Conservation (phyloP, 2,329 filamentous ascomycete species). For the Ophiostoma sp. region DNA sequence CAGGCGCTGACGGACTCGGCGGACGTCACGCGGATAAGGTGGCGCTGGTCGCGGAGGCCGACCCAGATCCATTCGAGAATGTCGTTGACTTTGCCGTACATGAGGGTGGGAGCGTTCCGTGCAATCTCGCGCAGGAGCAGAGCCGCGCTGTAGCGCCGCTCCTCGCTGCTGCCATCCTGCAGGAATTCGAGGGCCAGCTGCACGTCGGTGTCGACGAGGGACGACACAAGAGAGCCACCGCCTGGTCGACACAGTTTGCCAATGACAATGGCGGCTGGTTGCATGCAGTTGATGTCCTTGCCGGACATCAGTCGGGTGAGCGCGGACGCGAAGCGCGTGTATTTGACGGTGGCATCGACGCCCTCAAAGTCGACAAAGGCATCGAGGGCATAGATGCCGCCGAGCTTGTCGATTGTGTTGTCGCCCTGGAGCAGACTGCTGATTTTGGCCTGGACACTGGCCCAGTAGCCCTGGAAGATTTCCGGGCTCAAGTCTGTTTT, state of each 20-base stretch:
- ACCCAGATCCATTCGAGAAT: slow-evolving; percentile 97
- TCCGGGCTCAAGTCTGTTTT: slow-evolving; percentile 73
- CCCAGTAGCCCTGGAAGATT: slow-evolving; percentile 66
- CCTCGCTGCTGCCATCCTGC: slow-evolving; percentile 91
- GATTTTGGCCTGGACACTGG: slow-evolving; percentile 57
- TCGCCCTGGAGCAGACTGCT: slow-evolving; percentile 74
- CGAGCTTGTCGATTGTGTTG: slow-evolving; percentile 85
- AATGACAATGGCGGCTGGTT: slow-evolving; percentile 82
- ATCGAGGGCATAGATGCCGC: slow-evolving; percentile 88
- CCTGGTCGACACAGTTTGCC: slow-evolving; percentile 90
- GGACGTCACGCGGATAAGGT: slow-evolving; percentile 87
- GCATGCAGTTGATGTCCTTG: slow-evolving; percentile 88
- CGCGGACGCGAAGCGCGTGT: slow-evolving; percentile 89
- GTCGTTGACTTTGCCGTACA: slow-evolving; percentile 93
- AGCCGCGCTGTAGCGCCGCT: slow-evolving; percentile 88
- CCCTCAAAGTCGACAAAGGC: slow-evolving; percentile 95
- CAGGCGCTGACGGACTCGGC: slow-evolving; percentile 92
- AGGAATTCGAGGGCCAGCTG: slow-evolving; percentile 96
- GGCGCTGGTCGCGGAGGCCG: slow-evolving; percentile 82
- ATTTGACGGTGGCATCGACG: slow-evolving; percentile 89
- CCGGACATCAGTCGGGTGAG: slow-evolving; percentile 84
- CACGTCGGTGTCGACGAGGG: slow-evolving; percentile 94
- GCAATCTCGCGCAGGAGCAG: slow-evolving; percentile 88
- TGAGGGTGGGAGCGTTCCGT: slow-evolving; percentile 87
- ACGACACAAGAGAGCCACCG: slow-evolving; percentile 89